Base-by-base conservation (phyloP, 2,329 filamentous ascomycete species). In the Alternaria hordeiaustralica region DNA sequence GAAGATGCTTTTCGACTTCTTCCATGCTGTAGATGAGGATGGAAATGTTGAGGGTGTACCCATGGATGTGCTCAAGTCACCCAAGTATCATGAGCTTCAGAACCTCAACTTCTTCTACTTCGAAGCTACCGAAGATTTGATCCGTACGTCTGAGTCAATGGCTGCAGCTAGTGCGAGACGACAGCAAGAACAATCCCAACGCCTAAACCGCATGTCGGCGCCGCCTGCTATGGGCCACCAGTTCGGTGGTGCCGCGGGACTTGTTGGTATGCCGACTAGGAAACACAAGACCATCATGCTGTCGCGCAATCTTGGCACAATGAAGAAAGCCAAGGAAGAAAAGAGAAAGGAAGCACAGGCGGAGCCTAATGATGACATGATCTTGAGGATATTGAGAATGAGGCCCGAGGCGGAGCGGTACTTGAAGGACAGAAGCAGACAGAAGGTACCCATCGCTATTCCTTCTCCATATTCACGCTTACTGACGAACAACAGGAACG, bases 51-150 rank as follows among this genome's bases (percentile, higher is more conserved):
- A 96, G 64, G 96, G 96, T 68, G 93, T 99, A 3, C 92, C 94
- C 0, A 88, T 93, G 47, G 94, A 97, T 79, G 90, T 97, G 30
- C 87, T 99, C 76, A 97, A 97, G 82, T 97, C 93, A 70, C 93
- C 95, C 76, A 99, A 99, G 86, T 99, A 97, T 85, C 94, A 97
- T 84, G 96, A 99, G 80, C 88, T 99, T 58, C 93, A 96, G 69
- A 95, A 93, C 66, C 87, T 99, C 67, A 97, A 97, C 83, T 99
- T 98, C 86, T 99, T 98, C 85, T 99, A 99, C 84, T 96, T 96
- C 76, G 94, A 98, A 75, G 88, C 91, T 30, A 97, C 94, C 1
- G 92, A 96, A 65, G 94, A 92, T 72, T 87, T 99, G 12, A 93
- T 98, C 72, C 91, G 95, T 55, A 97, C 93, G n/a, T 97, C 93